These are phyloP conservation scores for Botrytis porri DNA, from an alignment of 2,329 filamentous ascomycete genomes.

Conservation along the genomic window DNA sequence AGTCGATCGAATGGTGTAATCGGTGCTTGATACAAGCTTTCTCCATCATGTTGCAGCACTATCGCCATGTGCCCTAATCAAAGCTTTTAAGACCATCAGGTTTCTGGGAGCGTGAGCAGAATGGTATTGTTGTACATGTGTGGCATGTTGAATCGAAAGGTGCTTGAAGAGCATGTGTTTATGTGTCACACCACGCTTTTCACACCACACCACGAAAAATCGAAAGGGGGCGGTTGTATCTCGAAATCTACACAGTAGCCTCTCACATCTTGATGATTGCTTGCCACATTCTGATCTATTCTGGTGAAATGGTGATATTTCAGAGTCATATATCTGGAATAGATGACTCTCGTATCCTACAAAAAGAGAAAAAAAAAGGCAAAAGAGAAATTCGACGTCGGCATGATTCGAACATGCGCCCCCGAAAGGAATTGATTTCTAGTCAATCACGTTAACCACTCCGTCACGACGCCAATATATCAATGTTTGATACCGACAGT, in stretches of 20 bases:
- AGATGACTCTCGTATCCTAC: not conserved
- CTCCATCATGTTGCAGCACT: not conserved
- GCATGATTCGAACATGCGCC: slow-evolving; percentile 6
- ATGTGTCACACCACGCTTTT: not conserved
- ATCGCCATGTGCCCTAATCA: not conserved
- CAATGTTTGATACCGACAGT: fast-evolving
- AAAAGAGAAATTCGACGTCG: not conserved
- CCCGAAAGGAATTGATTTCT: slow-evolving; percentile 10
- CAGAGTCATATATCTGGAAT: not conserved
- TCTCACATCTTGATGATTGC: not conserved
- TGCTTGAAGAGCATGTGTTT: not conserved
- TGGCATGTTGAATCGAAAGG: not conserved
- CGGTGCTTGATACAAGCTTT: not conserved
- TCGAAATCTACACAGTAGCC: not conserved
- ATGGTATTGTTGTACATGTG: not conserved
- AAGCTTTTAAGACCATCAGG: not conserved
- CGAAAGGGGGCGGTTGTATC: not conserved
- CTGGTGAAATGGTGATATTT: not conserved
- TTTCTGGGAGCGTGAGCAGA: not conserved
- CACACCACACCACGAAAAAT: too few relatives aligned
- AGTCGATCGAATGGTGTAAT: not conserved
- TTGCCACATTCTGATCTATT: not conserved
- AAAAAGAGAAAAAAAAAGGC: not conserved
- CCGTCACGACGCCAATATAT: not conserved
- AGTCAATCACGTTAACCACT: slow-evolving; percentile 10